phyloP scores from a whole-genome alignment of 1,284 basidiomycete species.

The Chalciporus sp. region DNA sequence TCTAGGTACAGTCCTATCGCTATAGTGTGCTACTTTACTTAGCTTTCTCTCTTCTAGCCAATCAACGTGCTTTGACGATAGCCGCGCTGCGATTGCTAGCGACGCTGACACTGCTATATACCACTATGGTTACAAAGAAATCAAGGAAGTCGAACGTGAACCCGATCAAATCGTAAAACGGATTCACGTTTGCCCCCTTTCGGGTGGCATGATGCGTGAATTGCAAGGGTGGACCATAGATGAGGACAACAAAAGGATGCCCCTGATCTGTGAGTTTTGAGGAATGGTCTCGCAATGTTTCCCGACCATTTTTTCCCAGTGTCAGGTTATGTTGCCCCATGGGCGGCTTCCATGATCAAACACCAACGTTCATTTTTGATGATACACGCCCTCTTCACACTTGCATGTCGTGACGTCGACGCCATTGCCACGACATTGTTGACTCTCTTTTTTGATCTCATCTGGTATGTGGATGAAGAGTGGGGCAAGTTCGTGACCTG shows the following conservation, averaged over 20 bases:
- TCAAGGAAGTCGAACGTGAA: neutral
- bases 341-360: neutral
- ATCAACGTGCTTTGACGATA: too few relatives aligned
- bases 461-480: conserved; percentile 11
- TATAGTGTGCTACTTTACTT: too few relatives aligned
- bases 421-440: neutral
- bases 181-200: too few relatives aligned
- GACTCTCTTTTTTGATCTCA: conserved; percentile 13
- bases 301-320: neutral
- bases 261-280: neutral
- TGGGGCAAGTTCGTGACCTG: conserved; percentile 12
- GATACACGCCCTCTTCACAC: conserved; percentile 15
- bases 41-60: too few relatives aligned
- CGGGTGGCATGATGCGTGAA: too few relatives aligned
- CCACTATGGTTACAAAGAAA: neutral
- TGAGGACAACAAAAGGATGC: neutral
- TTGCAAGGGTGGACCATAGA: neutral
- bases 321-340: neutral
- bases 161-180: neutral
- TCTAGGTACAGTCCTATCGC: too few relatives aligned
- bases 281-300: neutral
- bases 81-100: too few relatives aligned
- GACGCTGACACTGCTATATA: too few relatives aligned
- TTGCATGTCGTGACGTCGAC: conserved; percentile 6
- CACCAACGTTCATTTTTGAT: conserved; percentile 10